These are phyloP conservation scores for Tetradesmus obliquus DNA, from an alignment of 139 green algal species.

Conservation along the genomic window DNA sequence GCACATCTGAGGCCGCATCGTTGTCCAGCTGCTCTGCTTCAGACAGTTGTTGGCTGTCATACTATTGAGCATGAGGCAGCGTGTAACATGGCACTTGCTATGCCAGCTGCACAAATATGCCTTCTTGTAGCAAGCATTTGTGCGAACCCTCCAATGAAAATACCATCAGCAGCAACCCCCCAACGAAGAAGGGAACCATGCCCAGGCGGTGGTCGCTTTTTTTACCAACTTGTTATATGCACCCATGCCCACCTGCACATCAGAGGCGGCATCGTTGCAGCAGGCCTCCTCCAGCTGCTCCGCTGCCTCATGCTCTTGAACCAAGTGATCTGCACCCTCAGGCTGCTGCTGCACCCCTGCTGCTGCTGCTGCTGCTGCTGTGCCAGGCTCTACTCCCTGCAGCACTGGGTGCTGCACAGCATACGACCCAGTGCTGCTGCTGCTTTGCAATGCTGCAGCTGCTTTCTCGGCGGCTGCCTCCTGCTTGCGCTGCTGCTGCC, in stretches of 20 bases:
- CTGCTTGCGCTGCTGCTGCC: conserved; percentile 33
- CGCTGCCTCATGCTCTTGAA: not conserved
- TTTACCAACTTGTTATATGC: no score
- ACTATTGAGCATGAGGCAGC: no score
- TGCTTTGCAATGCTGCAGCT: conserved; percentile 8
- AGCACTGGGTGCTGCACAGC: not conserved
- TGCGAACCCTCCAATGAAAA: no score
- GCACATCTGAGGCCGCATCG: no score
- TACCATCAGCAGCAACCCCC: no score
- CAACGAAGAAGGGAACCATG: no score
- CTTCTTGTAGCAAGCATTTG: no score
- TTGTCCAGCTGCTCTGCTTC: no score
- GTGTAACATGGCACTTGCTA: no score
- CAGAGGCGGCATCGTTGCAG: not conserved
- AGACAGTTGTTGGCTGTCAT: no score
- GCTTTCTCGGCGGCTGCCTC: not conserved
- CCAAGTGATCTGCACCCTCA: not conserved
- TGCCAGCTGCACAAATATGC: no score
- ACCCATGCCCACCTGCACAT: not conserved
- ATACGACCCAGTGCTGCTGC: conserved; percentile 3
- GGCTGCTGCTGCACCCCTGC: not conserved
- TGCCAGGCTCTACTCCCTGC: not conserved
- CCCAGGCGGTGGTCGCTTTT: no score
- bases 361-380: conserved; percentile 33
- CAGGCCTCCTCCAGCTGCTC: not conserved